These are phyloP conservation scores for Talaromyces marneffei DNA, from an alignment of 2,329 filamentous ascomycete species.

Conservation along the genomic window DNA sequence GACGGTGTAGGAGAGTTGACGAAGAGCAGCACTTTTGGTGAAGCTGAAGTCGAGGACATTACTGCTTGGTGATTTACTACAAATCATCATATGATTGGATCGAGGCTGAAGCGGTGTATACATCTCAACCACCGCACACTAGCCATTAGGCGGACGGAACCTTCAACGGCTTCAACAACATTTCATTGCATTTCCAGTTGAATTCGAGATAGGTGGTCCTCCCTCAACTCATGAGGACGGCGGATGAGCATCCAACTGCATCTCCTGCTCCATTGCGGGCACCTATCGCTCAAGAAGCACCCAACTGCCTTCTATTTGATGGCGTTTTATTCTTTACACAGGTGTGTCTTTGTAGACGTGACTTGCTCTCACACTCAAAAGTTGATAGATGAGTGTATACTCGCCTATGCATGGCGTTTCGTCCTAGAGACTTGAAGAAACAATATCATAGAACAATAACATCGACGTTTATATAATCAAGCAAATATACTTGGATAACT, in stretches of 20 bases:
- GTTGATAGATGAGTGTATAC: not conserved
- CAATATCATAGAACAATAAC: not conserved
- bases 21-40: conserved; percentile 88
- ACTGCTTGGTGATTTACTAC: conserved; percentile 69
- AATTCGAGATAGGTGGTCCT: conserved; percentile 12
- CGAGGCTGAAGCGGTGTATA: not conserved
- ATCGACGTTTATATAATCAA: not conserved
- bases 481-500: too few species aligned
- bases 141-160: not conserved
- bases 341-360: not conserved
- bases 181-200: conserved; percentile 4
- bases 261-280: conserved; percentile 32
- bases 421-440: not conserved
- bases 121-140: not conserved
- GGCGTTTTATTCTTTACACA: not conserved
- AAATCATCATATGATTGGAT: not conserved
- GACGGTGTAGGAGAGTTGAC: conserved; percentile 57
- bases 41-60: conserved; percentile 93
- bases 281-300: conserved; percentile 33
- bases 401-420: not conserved
- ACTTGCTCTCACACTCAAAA: not conserved
- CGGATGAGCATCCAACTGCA: conserved; percentile 39
- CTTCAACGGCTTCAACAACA: conserved; percentile 6
- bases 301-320: conserved; percentile 37
- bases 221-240: conserved; percentile 29